A percentile compares a stretch with the other conserved stretches of the same genome.
Conservation (phyloP, 768 basidiomycete genomes). For the Leccinum boreale region DNA sequence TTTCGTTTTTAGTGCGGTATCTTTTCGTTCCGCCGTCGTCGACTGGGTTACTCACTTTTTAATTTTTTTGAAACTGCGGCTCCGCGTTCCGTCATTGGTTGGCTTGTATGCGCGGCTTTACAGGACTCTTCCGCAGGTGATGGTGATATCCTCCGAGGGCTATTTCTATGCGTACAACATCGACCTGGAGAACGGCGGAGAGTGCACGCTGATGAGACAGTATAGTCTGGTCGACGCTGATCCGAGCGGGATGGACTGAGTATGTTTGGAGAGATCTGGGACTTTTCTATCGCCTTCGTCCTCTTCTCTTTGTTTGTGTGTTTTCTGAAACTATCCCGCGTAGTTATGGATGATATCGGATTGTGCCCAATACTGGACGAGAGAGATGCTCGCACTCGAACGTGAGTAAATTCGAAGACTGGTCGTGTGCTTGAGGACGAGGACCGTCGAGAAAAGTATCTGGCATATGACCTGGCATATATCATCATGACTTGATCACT, state of each 20-base stretch:
- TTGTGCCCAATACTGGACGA: neutral
- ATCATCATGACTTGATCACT: neutral
- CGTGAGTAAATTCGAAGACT: neutral
- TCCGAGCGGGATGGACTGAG: conserved; percentile 31
- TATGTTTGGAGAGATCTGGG: neutral
- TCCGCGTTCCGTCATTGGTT: neutral
- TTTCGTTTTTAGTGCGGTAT: neutral
- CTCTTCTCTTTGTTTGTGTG: neutral
- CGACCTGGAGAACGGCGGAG: conserved; percentile 93
- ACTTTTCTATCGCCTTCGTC: neutral
- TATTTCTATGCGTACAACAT: conserved; percentile 96
- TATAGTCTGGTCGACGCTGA: conserved; percentile 50
- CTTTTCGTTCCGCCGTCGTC: neutral
- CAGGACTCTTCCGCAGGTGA: conserved; percentile 92
- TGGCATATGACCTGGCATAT: neutral
- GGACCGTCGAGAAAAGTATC: neutral
- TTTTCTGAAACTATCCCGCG: neutral
- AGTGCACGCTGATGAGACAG: conserved; percentile 93
- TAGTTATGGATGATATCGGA: neutral
- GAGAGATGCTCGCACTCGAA: neutral
- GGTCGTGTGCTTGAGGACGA: neutral
- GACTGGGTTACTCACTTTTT: neutral
- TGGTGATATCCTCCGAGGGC: conserved; percentile 95
- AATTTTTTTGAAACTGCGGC: neutral
- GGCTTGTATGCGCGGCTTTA: neutral